Evolutionary conservation across 2,329 filamentous ascomycete species (phyloP).

Genomic region (Plectosphaerella sp.): DNA sequence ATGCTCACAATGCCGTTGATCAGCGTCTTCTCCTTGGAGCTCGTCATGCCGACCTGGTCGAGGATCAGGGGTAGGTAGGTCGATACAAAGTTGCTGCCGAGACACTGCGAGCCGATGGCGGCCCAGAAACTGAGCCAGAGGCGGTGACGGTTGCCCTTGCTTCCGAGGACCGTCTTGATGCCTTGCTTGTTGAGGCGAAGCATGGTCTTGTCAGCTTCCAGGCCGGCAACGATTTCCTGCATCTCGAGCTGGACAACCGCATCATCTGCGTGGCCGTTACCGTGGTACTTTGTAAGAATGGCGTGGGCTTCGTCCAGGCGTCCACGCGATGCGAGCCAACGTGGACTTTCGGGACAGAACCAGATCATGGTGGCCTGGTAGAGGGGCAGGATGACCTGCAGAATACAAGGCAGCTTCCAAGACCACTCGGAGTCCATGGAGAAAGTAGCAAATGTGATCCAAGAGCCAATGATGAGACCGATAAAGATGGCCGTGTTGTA

Average conservation of each 20-base stretch:
- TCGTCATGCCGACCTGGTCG: slow-evolving; percentile 27
- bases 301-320: slow-evolving; percentile 25
- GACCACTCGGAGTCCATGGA: slow-evolving; percentile 46
- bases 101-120: slow-evolving; percentile 21
- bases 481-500: slow-evolving; percentile 43
- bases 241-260: slow-evolving; percentile 26
- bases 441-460: slow-evolving; percentile 36
- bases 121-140: slow-evolving; percentile 2
- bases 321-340: slow-evolving; percentile 43
- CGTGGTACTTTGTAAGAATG: slow-evolving; percentile 34
- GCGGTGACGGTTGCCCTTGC: background rate
- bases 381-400: slow-evolving; percentile 35
- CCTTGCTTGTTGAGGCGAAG: slow-evolving; percentile 52
- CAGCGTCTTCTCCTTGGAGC: slow-evolving; percentile 25
- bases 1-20: slow-evolving; percentile 24
- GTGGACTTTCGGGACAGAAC: slow-evolving; percentile 34
- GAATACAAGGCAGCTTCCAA: background rate
- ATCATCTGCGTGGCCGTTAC: slow-evolving; percentile 32
- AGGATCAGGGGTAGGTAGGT: slow-evolving; percentile 30
- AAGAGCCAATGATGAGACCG: slow-evolving; percentile 60
- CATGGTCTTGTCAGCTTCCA: slow-evolving; percentile 44
- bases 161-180: slow-evolving; percentile 35
- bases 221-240: slow-evolving; percentile 18
- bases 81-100: slow-evolving; percentile 22
- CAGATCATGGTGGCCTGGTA: slow-evolving; percentile 28